These are phyloP conservation scores for Oryza coarctata DNA, from an alignment of 176 grass and related monocot genomes.

Conservation along the genomic window DNA sequence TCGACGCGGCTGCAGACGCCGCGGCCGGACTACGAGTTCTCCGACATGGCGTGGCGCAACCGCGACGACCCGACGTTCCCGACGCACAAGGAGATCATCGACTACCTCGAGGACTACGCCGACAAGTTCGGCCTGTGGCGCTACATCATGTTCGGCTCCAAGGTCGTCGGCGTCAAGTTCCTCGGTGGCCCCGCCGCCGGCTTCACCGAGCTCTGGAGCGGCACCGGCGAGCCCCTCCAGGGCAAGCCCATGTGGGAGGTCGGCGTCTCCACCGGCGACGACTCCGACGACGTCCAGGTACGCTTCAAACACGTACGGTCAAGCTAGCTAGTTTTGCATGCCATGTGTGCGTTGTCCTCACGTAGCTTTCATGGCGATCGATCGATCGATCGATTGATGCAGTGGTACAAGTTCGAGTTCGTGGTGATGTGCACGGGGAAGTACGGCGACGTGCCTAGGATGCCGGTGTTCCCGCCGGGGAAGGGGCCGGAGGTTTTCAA, in stretches of 20 bases:
- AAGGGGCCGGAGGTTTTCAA: slow-evolving; percentile 74
- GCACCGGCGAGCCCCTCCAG: slow-evolving; percentile 43
- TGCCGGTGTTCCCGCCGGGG: slow-evolving; percentile 60
- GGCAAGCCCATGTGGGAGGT: slow-evolving; percentile 81
- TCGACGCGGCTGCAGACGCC: slow-evolving; percentile 90
- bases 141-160: slow-evolving; percentile 60
- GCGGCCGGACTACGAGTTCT: slow-evolving; percentile 92
- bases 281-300: slow-evolving; percentile 53
- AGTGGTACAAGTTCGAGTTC: slow-evolving; percentile 86
- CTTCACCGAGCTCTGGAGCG: slow-evolving; percentile 75
- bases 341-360: not conserved
- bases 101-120: slow-evolving; percentile 87
- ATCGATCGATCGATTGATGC: not conserved
- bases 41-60: slow-evolving; percentile 77
- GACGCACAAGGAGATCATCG: slow-evolving; percentile 70
- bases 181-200: slow-evolving; percentile 39
- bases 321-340: too few species aligned
- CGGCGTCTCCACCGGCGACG: slow-evolving; percentile 47
- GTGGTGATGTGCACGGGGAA: slow-evolving; percentile 98
- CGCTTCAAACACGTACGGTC: too few species aligned
- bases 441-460: slow-evolving; percentile 80
- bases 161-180: slow-evolving; percentile 79
- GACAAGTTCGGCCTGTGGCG: slow-evolving; percentile 64
- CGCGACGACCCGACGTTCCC: slow-evolving; percentile 83
- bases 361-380: not conserved